Evolutionary conservation across 2,329 filamentous ascomycete species (phyloP), one percentile per base, ranked within the genome.

Genomic region (Phoma sp.): DNA sequence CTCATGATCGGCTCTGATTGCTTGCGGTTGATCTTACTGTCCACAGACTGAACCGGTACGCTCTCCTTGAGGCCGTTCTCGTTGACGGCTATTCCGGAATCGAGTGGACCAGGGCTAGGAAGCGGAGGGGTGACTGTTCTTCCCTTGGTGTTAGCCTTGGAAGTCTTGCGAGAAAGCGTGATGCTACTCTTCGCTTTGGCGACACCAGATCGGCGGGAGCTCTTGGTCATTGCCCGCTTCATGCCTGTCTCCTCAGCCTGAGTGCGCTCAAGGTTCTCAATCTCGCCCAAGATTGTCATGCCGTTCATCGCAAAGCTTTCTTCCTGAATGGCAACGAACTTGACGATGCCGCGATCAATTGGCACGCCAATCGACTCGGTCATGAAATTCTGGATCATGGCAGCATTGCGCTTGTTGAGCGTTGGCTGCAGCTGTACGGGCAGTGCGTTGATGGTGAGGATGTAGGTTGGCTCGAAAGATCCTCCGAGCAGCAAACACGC

Each of bases 351-450:
- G 35, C 91, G 84, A 1, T 84, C 79, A 0, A 87, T 74, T 0
- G 81, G 67, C 2, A 96, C 90, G 2, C 85, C 84, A 0, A 96
- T 79, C 0, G 86, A 81, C 22, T 91, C 88, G 13, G 86, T 81
- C 74, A 96, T 83, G 71, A 90, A 88, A n/a, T 80, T 81, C 70
- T 95, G 90, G 3, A 96, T 84, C 17, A 96, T 77, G n/a, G 83
- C 82, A 1, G 91, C 86, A 73, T 94, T 95, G 59, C 91, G 86
- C 72, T 90, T 89, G 77, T 96, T 96, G 47, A 86, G 91, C 3
- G 86, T 84, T 0, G 90, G 85, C 57, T 88, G 87, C 53, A 95
- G 78, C 61, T 91, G 83, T 10, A 81, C 81, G 1, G 89, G 82
- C 9, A 95, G 80, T 0, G 91, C 87, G 32, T 84, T 88, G 55